Conservation (phyloP, 345 rosid species). For the Rhodamnia rubescens region DNA sequence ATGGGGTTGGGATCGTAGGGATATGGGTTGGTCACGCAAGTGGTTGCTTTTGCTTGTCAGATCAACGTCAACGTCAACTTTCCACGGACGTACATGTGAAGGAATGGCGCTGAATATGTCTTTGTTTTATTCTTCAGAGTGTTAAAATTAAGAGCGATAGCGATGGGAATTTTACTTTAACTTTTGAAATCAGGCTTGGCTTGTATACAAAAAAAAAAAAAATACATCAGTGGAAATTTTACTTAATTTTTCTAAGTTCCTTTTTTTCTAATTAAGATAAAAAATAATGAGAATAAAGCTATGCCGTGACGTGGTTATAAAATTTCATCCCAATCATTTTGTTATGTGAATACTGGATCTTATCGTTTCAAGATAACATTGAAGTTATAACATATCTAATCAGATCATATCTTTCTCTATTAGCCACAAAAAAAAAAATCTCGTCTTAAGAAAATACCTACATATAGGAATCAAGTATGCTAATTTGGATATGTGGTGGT, state of each 20-base stretch:
- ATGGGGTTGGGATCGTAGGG: too few relatives aligned
- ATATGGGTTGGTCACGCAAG: too few relatives aligned
- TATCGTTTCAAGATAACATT: neutral
- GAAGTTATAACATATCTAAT: neutral
- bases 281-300: too few relatives aligned
- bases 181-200: neutral
- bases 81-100: neutral
- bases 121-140: neutral
- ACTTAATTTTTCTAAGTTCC: too few relatives aligned
- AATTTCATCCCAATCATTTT: neutral
- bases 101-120: neutral
- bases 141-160: neutral
- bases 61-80: too few relatives aligned
- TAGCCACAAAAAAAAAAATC: neutral
- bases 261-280: too few relatives aligned
- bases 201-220: neutral
- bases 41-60: too few relatives aligned
- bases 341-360: neutral
- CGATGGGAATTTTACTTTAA: neutral
- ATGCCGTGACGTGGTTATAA: too few relatives aligned
- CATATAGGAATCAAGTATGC: neutral
- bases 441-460: neutral
- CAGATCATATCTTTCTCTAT: rapidly evolving
- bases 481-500: neutral
- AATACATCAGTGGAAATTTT: too few relatives aligned